A percentile compares a stretch with the other conserved stretches of the same genome.
These are phyloP conservation scores for Sinapis alba DNA, from an alignment of 441 rosid genomes.

Conservation along the genomic window DNA sequence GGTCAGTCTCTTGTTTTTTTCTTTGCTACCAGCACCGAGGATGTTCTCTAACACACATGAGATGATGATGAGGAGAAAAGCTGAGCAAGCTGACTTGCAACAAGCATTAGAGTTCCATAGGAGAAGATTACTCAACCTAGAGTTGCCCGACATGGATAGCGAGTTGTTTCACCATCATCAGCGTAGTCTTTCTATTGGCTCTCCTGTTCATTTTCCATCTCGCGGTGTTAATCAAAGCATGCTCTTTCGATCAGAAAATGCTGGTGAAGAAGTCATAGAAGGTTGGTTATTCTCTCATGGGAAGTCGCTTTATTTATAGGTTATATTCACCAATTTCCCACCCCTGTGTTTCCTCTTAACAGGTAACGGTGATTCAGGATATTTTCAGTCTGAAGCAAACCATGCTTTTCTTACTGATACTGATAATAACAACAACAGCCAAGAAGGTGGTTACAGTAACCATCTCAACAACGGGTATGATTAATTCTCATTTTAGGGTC, in stretches of 20 bases:
- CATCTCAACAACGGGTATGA: conserved; percentile 47
- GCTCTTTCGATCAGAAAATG: conserved; percentile 42
- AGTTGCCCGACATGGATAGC: conserved; percentile 74
- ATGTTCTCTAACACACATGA: conserved; percentile 62
- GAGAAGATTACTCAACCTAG: conserved; percentile 73
- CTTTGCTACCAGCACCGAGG: conserved; percentile 52
- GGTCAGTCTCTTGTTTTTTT: conserved; percentile 16
- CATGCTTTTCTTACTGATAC: conserved; percentile 23
- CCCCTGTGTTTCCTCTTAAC: conserved; percentile 8
- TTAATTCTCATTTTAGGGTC: conserved; percentile 13
- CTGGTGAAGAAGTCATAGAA: conserved; percentile 49
- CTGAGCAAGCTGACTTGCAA: conserved; percentile 78
- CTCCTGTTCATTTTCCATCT: conserved; percentile 49
- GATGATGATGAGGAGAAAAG: conserved; percentile 70
- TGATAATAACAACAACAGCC: conserved; percentile 40
- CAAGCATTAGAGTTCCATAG: conserved; percentile 87
- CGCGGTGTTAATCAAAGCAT: conserved; percentile 43
- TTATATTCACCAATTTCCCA: background rate
- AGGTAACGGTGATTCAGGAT: conserved; percentile 36
- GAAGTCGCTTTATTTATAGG: background rate
- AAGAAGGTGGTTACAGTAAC: conserved; percentile 38
- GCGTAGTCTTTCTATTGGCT: conserved; percentile 69
- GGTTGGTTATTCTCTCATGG: conserved; percentile 53
- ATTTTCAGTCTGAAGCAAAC: conserved; percentile 42
- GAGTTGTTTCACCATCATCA: conserved; percentile 59